Evolutionary conservation across 176 grass and related monocot genomes (phyloP), one percentile per base, ranked within the genome.

Genomic region (Aegilops umbellulata): DNA sequence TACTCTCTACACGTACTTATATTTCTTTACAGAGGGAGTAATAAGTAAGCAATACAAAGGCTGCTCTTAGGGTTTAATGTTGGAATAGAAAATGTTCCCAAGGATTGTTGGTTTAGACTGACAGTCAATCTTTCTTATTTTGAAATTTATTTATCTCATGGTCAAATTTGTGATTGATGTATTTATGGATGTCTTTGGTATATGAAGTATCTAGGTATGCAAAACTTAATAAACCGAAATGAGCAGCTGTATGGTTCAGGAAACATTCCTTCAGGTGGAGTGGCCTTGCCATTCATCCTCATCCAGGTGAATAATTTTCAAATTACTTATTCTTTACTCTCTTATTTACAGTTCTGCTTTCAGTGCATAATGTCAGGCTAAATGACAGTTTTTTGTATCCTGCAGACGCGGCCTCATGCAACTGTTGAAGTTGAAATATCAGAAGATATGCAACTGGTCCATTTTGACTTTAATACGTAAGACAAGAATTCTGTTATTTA

Each of bases 371-470:
- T 36, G 34, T 68, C 27, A 63, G 16, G 49, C n/a, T 74, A 69
- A 84, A 63, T 53, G 13, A 41, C 8, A 20, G 66, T 60, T 32
- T 69, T 69, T 34, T 17, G 38, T 70, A 53, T 9, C 49, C 69
- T 92, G 82, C 86, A 99, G 97, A 96, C 97, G 31, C 94, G 88
- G 5, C 94, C 97, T 65, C 97, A 99, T 93, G 97, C 97, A 87
- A 99, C 92, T 23, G 97, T 99, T 7, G 97, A 99, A 81, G 97
- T 99, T 32, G 97, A 99, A 60, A 96, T 99, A 89, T 99, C 97
- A 67, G 97, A 99, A 91, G 97, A 99, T 77, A 96, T 94, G 94
- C 94, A 99, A 39, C 69, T 99, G 35, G 97, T 99, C 71, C 97
- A 99, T 94, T 94, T 99, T 60, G 97, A 99, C 72, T 91, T 91